phyloP scores from a whole-genome alignment of 2,329 filamentous ascomycete genomes.

The Dactylonectria macrodidyma region DNA sequence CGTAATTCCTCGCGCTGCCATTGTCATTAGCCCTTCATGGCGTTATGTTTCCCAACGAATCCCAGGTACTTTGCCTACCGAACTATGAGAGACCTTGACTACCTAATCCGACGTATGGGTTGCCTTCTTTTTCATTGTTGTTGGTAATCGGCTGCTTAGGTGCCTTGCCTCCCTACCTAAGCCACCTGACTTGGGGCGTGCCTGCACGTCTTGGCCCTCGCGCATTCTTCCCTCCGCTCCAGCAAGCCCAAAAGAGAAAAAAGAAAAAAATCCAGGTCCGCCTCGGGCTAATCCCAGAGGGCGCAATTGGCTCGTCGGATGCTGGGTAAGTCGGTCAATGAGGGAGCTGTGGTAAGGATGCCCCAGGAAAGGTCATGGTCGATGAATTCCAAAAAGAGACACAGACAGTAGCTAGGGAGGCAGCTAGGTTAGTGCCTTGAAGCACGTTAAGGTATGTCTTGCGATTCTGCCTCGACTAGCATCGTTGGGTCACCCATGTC shows the following conservation, averaged over 20 bases:
- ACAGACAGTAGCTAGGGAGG: neutral
- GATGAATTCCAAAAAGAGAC: neutral
- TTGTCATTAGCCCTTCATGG: neutral
- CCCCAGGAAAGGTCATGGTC: neutral
- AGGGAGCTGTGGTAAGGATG: slow-evolving; percentile 1
- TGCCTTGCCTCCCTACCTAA: neutral
- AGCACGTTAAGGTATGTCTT: neutral
- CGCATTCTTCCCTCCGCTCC: no score
- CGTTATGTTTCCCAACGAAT: neutral
- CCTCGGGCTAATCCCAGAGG: neutral
- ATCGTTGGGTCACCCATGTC: neutral
- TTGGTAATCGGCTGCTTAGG: neutral
- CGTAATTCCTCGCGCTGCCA: slow-evolving; percentile 15
- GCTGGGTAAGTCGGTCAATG: neutral
- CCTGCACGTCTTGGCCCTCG: no score
- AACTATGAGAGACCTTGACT: neutral
- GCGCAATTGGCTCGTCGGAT: slow-evolving; percentile 1
- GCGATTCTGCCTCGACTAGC: neutral
- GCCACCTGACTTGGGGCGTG: no score
- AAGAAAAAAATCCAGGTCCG: neutral
- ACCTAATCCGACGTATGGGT: neutral
- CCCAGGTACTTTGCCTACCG: neutral
- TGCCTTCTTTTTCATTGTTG: neutral
- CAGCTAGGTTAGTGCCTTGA: no score
- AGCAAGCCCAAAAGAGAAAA: neutral